Conservation (phyloP, 768 basidiomycete genomes). For the Leccinum aurantiacum region DNA sequence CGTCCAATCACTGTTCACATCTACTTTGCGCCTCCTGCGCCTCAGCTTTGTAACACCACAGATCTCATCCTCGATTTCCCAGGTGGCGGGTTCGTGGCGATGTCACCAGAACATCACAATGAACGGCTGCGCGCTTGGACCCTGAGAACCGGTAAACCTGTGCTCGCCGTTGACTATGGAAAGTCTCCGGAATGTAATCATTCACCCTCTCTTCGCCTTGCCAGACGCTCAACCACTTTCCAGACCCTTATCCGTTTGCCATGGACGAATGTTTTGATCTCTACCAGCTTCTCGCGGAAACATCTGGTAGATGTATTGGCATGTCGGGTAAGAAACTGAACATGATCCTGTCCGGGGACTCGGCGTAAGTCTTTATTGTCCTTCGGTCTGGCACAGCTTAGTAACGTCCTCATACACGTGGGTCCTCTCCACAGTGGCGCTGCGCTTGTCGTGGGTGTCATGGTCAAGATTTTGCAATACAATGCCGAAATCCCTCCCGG, state of each 20-base stretch:
- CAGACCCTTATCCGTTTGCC: slow-evolving; percentile 96
- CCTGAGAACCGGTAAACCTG: slow-evolving; percentile 68
- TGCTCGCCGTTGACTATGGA: slow-evolving; percentile 89
- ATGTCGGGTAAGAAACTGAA: slow-evolving; percentile 83
- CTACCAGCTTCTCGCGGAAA: slow-evolving; percentile 78
- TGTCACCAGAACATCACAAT: slow-evolving; percentile 96
- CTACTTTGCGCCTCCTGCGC: slow-evolving; percentile 73
- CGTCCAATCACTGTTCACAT: slow-evolving; percentile 83
- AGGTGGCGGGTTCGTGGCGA: slow-evolving; percentile 95
- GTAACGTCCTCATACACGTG: slow-evolving; percentile 12
- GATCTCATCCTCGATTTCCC: slow-evolving; percentile 92
- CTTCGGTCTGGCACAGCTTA: slow-evolving; percentile 2
- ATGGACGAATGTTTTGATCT: slow-evolving; percentile 94
- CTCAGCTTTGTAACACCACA: slow-evolving; percentile 60
- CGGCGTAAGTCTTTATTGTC: slow-evolving; percentile 70
- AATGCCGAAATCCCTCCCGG: slow-evolving; percentile 33
- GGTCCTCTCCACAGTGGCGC: slow-evolving; percentile 63
- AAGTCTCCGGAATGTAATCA: slow-evolving; percentile 92
- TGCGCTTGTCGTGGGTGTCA: slow-evolving; percentile 78
- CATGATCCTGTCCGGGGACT: slow-evolving; percentile 86
- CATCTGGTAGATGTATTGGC: slow-evolving; percentile 77
- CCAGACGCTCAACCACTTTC: slow-evolving; percentile 1
- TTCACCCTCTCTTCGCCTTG: slow-evolving; percentile 4
- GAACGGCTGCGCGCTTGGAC: slow-evolving; percentile 91
- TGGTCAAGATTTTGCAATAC: slow-evolving; percentile 81